Evolutionary conservation across 2,329 filamentous ascomycete genomes (phyloP), one percentile per base, ranked within the genome.

Genomic region (Ophiosphaerella herpotricha): DNA sequence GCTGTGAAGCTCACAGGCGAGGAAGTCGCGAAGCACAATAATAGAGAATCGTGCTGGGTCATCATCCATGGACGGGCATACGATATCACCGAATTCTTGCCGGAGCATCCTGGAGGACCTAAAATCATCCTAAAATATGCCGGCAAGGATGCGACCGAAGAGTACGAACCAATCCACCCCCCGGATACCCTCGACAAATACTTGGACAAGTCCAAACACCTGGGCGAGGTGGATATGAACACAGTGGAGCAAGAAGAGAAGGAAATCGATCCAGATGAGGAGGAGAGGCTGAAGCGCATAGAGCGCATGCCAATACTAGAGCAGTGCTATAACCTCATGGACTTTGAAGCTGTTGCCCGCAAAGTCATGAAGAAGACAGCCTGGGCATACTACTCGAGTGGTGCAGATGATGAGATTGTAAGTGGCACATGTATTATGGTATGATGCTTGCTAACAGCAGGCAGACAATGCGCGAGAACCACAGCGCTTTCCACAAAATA

Each of bases 351-450:
- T 3, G 93, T 97, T 32, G 94, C 94, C 5, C 86, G 88, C 64
- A 81, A 85, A 34, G 43, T 95, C 48, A 97, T 97, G 93, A 97
- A 96, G 83, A 95, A 89, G 78, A 88, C 87, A 1, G 93, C 93
- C 0, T 99, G 94, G 94, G 94, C 89, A 23, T 99, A 99, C 78
- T 99, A 99, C 75, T 96, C 91, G 1, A 94, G 89, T 68, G 93
- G 90, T 48, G 91, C 93, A 0, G 90, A 94, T 68, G 90, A 95
- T 67, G 90, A 93, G 74, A 91, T 93, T 75, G 88, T 90, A 71
- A 67, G 83, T 72, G 43, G n/a, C 11, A 8, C 14, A 7, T 6
- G 1, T 7, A 2, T n/a, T 1, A 2, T 18, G 34, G 12, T 9
- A 21, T 21, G 11, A 12, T 8, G 32, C 1, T 13, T 1, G 8